Conservation (phyloP, 495 filamentous ascomycete genomes). For the Daldinia loculata region DNA sequence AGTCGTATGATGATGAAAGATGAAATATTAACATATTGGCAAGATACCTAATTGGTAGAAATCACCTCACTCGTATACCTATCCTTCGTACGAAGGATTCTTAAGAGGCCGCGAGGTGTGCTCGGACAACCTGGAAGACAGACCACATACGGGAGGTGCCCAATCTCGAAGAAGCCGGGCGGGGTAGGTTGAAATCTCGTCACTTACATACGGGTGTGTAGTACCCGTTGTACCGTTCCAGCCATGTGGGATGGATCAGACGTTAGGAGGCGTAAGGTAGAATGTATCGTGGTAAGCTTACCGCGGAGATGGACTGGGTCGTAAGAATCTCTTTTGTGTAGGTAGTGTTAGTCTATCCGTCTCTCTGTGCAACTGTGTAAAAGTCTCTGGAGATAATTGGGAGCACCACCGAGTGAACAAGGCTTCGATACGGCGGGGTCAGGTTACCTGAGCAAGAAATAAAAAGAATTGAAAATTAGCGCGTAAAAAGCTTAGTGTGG, state of each 20-base stretch:
- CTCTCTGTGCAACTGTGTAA: not conserved
- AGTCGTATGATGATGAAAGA: not conserved
- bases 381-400: not conserved
- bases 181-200: constrained; percentile 8
- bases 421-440: not conserved
- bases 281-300: not conserved
- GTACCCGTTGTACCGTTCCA: constrained; percentile 4
- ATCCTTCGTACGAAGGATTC: not conserved
- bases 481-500: constrained; percentile 20
- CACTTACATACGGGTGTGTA: constrained; percentile 5
- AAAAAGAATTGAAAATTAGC: constrained; percentile 4
- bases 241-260: constrained; percentile 2
- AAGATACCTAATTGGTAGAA: not conserved
- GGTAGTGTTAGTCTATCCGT: not conserved
- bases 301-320: not conserved
- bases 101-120: not conserved
- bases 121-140: not conserved
- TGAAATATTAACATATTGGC: not conserved
- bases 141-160: not conserved
- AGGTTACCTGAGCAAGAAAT: not conserved
- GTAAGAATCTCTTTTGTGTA: not conserved
- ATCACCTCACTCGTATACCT: not conserved
- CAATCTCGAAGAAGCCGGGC: not conserved
- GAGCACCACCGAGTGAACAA: no score
- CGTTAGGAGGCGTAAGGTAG: not conserved